Base-by-base conservation (phyloP, 306 rosid species). In the Echinosophora koreensis region DNA sequence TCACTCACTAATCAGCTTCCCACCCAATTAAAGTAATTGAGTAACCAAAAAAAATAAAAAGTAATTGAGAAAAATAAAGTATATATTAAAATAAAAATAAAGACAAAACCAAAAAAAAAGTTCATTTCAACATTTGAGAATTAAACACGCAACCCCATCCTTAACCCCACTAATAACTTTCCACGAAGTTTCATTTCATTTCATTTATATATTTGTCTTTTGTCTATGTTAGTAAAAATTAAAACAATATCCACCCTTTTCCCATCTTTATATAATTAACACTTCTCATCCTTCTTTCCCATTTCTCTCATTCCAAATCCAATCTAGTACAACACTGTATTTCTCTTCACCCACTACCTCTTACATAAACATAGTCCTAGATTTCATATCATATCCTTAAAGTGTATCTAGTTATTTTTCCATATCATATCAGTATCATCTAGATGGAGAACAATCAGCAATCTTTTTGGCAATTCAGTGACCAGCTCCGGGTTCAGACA, bases 401-500 rank as follows among this genome's bases (percentile, higher is more conserved):
- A 50, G 5, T 11, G 16, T 30, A 56, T 1, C 18, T 8, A 50
- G 30, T 65, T 60, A 28, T 59, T 46, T 46, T 11, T 15, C 3
- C 13, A 15, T 22, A 22, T 22, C 22, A 71, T 37, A 38, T 55
- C 27, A 5, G 2, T 22, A 22, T 42, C 12, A 42, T 42, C 49
- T 9, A 44, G 50, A 44, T 44, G 86, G 82, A 82, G 79, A 82
- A 71, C 69, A 82, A 61, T 78, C 82, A 78, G 32, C 75, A 91
- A 6, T 87, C 93, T 0, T 95, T 96, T 62, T 89, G 92, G 89
- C 97, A 96, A 50, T 96, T 96, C 88, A 91, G 98, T 77, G 99
- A 96, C 11, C 93, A 92, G 82, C 96, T 96, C 11, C 88, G 99
- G 3, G 75, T 87, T 0, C 98, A 96, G 69, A 71, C 87, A 0